Percentiles rank a stretch among this genome's conserved stretches.
Evolutionary conservation across 495 filamentous ascomycete species (phyloP).

Genomic region (Cryomyces minteri): DNA sequence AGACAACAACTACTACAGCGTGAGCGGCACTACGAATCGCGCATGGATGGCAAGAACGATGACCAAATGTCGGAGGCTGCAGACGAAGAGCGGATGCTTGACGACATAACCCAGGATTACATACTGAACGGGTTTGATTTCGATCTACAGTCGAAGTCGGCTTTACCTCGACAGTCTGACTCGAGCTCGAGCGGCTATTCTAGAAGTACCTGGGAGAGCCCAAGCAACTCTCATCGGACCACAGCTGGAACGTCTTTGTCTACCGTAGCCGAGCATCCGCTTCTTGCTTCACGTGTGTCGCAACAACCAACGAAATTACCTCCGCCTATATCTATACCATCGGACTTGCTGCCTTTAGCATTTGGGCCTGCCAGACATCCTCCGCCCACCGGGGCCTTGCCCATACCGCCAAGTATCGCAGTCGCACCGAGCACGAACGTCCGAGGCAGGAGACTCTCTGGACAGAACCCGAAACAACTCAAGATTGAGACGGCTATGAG

Average conservation of each 20-base stretch:
- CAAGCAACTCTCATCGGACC: constrained; percentile 58
- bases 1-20: constrained; percentile 6
- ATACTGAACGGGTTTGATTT: constrained; percentile 78
- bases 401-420: not conserved
- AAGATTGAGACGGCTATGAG: constrained; percentile 66
- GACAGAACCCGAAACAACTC: constrained; percentile 56
- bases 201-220: constrained; percentile 74
- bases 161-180: constrained; percentile 71
- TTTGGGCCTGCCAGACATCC: constrained; percentile 3
- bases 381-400: not conserved
- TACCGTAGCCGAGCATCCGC: constrained; percentile 49
- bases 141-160: constrained; percentile 49
- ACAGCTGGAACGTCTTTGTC: constrained; percentile 55
- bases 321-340: too few relatives aligned
- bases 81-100: constrained; percentile 78
- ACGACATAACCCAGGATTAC: constrained; percentile 82
- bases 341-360: too few relatives aligned
- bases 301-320: not conserved
- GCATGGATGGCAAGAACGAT: constrained; percentile 12
- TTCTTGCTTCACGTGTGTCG: not conserved
- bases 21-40: not conserved
- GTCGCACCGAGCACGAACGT: not conserved
- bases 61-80: constrained; percentile 37
- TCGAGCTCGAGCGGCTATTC: constrained; percentile 48
- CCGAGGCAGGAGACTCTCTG: constrained; percentile 63